These are phyloP conservation scores for Raddia distichophylla DNA, from an alignment of 176 grass and related monocot species.

Conservation along the genomic window DNA sequence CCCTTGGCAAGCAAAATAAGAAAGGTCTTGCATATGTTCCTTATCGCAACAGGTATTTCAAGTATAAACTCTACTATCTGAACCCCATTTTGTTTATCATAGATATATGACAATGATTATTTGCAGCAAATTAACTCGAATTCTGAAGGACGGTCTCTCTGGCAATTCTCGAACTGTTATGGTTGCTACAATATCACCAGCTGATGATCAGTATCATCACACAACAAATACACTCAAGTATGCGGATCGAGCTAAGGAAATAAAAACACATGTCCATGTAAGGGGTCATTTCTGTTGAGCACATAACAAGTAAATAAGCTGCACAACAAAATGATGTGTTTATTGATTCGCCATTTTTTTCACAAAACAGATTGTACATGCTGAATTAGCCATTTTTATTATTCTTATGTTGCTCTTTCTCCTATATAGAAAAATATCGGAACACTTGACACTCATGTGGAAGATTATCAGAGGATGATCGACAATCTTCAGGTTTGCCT, in stretches of 20 bases:
- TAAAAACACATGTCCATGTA: constrained; percentile 99
- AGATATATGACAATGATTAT: constrained; percentile 42
- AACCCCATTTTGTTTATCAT: constrained; percentile 23
- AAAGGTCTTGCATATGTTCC: constrained; percentile 99
- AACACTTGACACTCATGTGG: constrained; percentile 85
- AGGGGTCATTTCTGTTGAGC: constrained; percentile 35
- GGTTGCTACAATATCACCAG: constrained; percentile 97
- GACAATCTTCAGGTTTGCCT: constrained; percentile 83
- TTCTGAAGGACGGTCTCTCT: constrained; percentile 97
- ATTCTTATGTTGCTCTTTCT: constrained; percentile 29
- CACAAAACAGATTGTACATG: background rate
- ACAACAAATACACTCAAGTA: constrained; percentile 98
- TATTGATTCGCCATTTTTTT: constrained; percentile 2
- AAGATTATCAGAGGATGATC: constrained; percentile 95
- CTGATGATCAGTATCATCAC: constrained; percentile 96
- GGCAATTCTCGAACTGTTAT: constrained; percentile 98
- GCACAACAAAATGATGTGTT: background rate
- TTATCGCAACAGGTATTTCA: constrained; percentile 92
- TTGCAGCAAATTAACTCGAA: constrained; percentile 96
- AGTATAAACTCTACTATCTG: constrained; percentile 6
- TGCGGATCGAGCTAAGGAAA: constrained; percentile 98
- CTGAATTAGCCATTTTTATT: constrained; percentile 17
- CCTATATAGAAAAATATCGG: constrained; percentile 93
- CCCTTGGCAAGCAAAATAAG: constrained; percentile 98
- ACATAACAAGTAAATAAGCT: constrained; percentile 1